phyloP scores from a whole-genome alignment of 148 eudicot genomes.

The Arbutus unedo region DNA sequence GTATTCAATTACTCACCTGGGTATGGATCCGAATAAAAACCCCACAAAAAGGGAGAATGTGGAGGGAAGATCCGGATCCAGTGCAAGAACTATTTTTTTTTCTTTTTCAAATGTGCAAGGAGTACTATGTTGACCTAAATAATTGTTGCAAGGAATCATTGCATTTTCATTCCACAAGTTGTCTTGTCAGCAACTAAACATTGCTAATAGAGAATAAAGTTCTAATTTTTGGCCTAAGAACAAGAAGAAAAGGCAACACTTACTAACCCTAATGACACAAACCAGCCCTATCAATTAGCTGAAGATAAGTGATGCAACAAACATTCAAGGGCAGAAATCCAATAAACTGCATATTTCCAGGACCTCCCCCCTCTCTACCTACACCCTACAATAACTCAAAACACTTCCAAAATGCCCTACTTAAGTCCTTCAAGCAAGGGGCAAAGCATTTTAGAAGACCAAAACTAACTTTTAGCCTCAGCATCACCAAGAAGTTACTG shows the following conservation, averaged over 20 bases:
- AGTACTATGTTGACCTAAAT: not conserved
- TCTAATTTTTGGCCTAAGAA: not conserved
- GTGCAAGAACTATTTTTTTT: too few species aligned
- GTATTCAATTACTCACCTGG: not conserved
- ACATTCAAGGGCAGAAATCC: not conserved
- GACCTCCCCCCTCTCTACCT: not conserved
- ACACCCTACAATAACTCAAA: not conserved
- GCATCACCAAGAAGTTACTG: not conserved
- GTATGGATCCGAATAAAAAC: not conserved
- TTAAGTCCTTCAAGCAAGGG: conserved; percentile 2
- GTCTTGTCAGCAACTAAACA: not conserved
- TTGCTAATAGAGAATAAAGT: not conserved
- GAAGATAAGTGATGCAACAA: not conserved
- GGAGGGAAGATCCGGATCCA: too few species aligned
- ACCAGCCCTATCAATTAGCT: not conserved
- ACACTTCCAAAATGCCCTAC: not conserved
- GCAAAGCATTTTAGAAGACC: not conserved
- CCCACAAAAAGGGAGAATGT: too few species aligned
- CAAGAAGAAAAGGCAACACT: not conserved
- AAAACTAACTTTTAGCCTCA: not conserved
- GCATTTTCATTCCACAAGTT: not conserved
- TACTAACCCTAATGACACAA: conserved; percentile 1
- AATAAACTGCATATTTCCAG: not conserved
- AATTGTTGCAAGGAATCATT: not conserved
- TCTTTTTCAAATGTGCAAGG: too few species aligned